Base-by-base conservation (phyloP, 2,329 filamentous ascomycete species). In the Talaromyces rugulosus region DNA sequence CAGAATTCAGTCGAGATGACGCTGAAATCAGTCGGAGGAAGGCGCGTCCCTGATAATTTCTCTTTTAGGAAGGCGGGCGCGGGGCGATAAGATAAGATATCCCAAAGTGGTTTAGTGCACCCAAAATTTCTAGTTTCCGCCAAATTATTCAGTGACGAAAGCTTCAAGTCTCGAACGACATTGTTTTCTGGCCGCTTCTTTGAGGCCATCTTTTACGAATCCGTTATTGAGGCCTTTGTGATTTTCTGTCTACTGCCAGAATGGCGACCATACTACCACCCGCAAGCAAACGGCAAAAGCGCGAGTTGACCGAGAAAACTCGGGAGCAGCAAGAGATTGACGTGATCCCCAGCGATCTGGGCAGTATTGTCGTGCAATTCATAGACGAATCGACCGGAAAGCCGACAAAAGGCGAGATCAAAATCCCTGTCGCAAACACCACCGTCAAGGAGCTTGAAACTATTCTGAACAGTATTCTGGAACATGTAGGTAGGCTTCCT, bases 391-490 rank as follows among this genome's bases (percentile, higher is more conserved):
- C 84, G 62, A 87, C 84, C 8, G 85, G 85, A 62, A 78, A 83
- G 79, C 86, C 82, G 74, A 92, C 83, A 78, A 92, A 83, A 69
- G 89, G 83, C 74, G 88, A 81, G 75, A 92, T 85, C 75, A 89
- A 79, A 73, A 88, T 97, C 50, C 89, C 92, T 12, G 85, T 97
- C 34, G 89, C 89, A 62, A 90, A 97, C 79, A 90, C 94, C 1
- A 89, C 86, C 7, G 91, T 95, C 65, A 94, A 92, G 80, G 96
- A 97, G 69, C 84, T 98, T 3, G 94, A 95, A 59, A 84, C 93
- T 9, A 82, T 97, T 0, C 77, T 96, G 60, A 98, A 97, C 74
- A 92, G 90, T 2, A 79, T 97, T 50, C 84, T 96, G 73, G 89
- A 88, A 70, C 86, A 89, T 80, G 88, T 89, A 81, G 67, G 81